These are phyloP conservation scores for Phialophora verrucosa DNA, from an alignment of 2,329 filamentous ascomycete genomes.

Conservation along the genomic window DNA sequence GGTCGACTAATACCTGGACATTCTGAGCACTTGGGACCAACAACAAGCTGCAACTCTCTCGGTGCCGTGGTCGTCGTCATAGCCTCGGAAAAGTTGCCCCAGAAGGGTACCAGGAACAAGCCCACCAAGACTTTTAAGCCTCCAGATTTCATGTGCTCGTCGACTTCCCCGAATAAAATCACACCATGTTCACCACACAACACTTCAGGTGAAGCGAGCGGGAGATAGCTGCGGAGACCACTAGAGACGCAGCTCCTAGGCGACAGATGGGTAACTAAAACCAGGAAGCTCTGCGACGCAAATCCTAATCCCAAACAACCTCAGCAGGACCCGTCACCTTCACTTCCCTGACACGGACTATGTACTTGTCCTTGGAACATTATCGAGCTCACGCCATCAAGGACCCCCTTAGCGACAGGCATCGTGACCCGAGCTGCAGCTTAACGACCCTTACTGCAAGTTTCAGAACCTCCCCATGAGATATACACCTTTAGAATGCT, in stretches of 20 bases:
- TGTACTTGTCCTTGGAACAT: too few species aligned
- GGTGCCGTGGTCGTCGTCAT: neutral
- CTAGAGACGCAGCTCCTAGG: neutral
- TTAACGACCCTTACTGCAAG: too few species aligned
- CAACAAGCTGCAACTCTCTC: neutral
- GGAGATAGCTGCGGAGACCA: neutral
- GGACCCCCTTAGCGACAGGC: too few species aligned
- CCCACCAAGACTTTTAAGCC: too few species aligned
- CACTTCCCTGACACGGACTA: too few species aligned
- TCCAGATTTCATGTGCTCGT: too few species aligned
- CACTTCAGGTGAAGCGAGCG: neutral
- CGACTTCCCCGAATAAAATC: neutral
- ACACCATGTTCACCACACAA: neutral
- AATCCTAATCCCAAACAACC: too few species aligned
- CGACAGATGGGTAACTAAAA: neutral
- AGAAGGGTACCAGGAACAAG: neutral
- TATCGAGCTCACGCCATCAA: too few species aligned
- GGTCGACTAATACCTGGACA: neutral
- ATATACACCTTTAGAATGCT: neutral
- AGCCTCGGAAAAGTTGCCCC: neutral
- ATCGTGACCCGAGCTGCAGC: too few species aligned
- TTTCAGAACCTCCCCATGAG: too few species aligned
- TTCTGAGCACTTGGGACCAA: neutral
- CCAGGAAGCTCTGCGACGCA: neutral
- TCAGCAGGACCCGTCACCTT: too few species aligned